phyloP scores from a whole-genome alignment of 768 basidiomycete species.

The Kwoniella dejecticola region DNA sequence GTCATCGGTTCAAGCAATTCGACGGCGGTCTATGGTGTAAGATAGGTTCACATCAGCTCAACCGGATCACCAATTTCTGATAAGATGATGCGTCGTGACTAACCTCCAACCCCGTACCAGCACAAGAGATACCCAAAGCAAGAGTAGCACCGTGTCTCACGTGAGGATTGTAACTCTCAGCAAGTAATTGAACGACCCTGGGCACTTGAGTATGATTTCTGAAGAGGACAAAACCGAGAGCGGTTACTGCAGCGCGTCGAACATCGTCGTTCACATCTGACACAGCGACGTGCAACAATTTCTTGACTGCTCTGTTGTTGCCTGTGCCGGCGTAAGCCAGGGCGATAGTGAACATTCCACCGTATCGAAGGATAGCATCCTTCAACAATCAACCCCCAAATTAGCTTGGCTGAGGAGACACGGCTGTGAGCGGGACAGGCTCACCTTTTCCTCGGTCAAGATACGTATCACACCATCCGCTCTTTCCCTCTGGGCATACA shows the following conservation, averaged over 20 bases:
- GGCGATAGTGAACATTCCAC: conserved; percentile 94
- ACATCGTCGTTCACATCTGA: conserved; percentile 99
- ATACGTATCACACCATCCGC: conserved; percentile 79
- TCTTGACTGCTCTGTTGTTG: conserved; percentile 88
- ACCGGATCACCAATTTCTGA: no score
- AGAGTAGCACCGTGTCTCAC: conserved; percentile 96
- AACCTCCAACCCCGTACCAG: conserved; percentile 92
- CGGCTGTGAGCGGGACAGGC: conserved; percentile 21
- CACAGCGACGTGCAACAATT: conserved; percentile 91
- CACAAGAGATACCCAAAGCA: conserved; percentile 94
- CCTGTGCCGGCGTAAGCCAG: conserved; percentile 95
- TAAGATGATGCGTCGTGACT: conserved; percentile 35
- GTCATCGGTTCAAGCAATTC: conserved; percentile 98
- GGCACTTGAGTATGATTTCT: conserved; percentile 96
- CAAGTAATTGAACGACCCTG: conserved; percentile 90
- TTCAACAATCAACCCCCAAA: conserved; percentile 48
- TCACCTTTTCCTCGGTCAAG: conserved; percentile 82
- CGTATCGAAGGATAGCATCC: conserved; percentile 97
- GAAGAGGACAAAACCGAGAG: conserved; percentile 93
- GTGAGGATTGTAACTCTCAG: conserved; percentile 98
- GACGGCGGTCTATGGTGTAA: conserved; percentile 76
- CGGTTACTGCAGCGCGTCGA: conserved; percentile 91
- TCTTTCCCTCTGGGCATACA: conserved; percentile 88
- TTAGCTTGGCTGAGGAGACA: no score
- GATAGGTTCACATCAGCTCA: not conserved